Evolutionary conservation across 2,329 filamentous ascomycete species (phyloP).

Genomic region (Diplodia sapinea): DNA sequence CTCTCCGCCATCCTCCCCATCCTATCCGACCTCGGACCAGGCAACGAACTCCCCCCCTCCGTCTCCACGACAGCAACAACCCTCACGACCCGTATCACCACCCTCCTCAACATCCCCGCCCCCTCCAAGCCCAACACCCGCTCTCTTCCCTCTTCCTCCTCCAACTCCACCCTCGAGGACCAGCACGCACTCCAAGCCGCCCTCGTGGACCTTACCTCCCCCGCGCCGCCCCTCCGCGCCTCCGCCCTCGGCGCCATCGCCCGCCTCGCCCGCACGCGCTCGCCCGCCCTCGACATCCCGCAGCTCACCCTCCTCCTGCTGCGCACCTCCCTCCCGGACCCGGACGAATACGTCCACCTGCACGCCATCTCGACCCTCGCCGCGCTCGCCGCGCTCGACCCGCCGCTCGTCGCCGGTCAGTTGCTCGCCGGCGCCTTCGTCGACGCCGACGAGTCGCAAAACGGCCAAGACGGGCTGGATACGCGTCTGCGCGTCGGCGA

Average conservation of each 20-base stretch:
- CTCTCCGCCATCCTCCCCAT: conserved; percentile 38
- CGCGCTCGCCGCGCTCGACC: conserved; percentile 66
- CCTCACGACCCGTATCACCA: conserved; percentile 52
- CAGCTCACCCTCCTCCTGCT: conserved; percentile 68
- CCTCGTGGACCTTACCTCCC: conserved; percentile 35
- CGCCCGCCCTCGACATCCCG: conserved; percentile 68
- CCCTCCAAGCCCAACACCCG: conserved; percentile 54
- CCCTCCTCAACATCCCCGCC: conserved; percentile 50
- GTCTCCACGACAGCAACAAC: conserved; percentile 15
- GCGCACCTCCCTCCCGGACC: conserved; percentile 67
- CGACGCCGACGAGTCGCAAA: conserved; percentile 60
- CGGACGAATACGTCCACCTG: conserved; percentile 74
- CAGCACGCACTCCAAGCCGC: conserved; percentile 5
- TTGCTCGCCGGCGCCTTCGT: conserved; percentile 72
- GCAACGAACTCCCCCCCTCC: conserved; percentile 48
- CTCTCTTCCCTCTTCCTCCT: conserved; percentile 34
- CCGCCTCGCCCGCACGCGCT: conserved; percentile 62
- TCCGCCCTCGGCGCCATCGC: conserved; percentile 44
- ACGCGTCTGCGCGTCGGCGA: conserved; percentile 72
- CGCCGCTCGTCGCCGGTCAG: conserved; percentile 61
- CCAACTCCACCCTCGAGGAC: conserved; percentile 47
- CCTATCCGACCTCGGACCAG: conserved; percentile 39
- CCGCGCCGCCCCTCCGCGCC: conserved; percentile 46
- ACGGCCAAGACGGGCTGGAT: conserved; percentile 55
- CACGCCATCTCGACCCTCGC: conserved; percentile 70